Conservation (phyloP, 192 early-diverging fungal species). For the Coemansia pectinata region DNA sequence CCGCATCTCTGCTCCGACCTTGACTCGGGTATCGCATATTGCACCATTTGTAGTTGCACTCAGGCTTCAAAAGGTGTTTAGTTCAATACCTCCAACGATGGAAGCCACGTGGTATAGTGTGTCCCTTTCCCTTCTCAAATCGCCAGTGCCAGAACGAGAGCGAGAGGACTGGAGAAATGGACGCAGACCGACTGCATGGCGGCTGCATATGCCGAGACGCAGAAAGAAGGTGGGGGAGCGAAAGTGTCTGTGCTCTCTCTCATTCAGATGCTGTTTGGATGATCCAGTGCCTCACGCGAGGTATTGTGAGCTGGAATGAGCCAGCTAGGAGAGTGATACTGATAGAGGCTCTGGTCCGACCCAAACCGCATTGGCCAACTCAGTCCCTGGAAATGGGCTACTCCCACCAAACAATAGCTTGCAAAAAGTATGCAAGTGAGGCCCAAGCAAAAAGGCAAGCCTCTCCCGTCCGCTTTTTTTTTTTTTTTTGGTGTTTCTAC, state of each 20-base stretch:
- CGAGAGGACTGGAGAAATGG: background rate
- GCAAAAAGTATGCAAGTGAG: background rate
- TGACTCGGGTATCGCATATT: conserved; percentile 1
- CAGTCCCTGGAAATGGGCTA: background rate
- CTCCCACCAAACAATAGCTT: background rate
- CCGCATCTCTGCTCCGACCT: background rate
- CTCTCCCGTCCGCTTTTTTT: background rate
- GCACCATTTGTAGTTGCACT: background rate
- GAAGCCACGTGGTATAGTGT: conserved; percentile 3
- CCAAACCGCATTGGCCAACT: background rate
- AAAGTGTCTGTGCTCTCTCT: background rate
- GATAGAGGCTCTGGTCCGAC: background rate
- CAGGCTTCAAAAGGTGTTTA: too few relatives aligned
- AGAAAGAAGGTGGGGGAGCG: background rate
- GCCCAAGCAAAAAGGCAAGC: background rate
- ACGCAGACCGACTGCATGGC: conserved; percentile 2
- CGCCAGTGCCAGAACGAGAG: background rate
- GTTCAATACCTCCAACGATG: background rate
- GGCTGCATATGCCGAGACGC: background rate
- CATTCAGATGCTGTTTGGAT: background rate
- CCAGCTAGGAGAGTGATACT: background rate
- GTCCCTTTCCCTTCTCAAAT: background rate
- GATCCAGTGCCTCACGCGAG: background rate
- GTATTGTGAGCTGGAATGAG: background rate
- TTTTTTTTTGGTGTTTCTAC: background rate